These are phyloP conservation scores for Tulasnella sp. DNA, from an alignment of 768 basidiomycete species.

Conservation along the genomic window DNA sequence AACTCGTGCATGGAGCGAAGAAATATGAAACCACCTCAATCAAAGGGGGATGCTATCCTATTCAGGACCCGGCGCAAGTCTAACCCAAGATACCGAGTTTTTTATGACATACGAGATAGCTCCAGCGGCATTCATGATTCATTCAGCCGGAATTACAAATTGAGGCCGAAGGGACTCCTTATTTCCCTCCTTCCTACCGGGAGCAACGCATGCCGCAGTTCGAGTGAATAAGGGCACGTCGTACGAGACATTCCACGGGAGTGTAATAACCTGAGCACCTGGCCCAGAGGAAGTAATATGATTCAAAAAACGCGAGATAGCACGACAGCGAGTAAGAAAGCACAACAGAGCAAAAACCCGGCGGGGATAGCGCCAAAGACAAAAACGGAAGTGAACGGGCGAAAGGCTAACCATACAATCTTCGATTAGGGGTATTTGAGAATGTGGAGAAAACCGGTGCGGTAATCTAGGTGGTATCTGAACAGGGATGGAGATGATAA, in stretches of 20 bases:
- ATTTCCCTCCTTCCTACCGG: not conserved
- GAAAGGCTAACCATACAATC: constrained; percentile 1
- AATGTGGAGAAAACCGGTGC: not conserved
- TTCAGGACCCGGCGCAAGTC: not conserved
- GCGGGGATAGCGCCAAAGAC: not conserved
- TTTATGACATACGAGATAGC: not conserved
- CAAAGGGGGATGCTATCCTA: not conserved
- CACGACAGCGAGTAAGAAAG: not conserved
- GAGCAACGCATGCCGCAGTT: not conserved
- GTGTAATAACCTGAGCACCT: not conserved
- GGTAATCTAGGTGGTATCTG: constrained; percentile 4
- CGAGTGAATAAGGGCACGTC: not conserved
- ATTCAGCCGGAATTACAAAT: not conserved
- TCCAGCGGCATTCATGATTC: not conserved
- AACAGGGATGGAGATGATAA: not conserved
- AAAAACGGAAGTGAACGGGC: not conserved
- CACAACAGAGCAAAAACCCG: not conserved
- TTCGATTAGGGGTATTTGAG: not conserved
- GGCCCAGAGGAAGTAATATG: not conserved
- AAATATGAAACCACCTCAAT: not conserved
- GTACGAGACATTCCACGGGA: not conserved
- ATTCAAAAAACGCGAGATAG: not conserved
- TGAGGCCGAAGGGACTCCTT: not conserved
- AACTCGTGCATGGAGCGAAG: not conserved
- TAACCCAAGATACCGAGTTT: not conserved